Base-by-base conservation (phyloP, 345 rosid species). In the Lepidium didymum region DNA sequence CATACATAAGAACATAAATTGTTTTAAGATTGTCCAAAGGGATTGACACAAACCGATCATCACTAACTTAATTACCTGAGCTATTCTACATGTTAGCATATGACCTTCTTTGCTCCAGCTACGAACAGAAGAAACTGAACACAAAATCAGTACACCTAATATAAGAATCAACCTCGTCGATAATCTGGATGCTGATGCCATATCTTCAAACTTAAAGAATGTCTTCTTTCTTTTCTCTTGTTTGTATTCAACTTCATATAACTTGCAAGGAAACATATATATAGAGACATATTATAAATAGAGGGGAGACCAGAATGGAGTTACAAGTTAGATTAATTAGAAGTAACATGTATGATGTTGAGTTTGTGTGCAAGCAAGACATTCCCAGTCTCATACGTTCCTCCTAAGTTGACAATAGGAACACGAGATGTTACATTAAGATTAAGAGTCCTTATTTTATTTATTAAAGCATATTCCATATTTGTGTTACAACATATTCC, bases 71-170 rank as follows among this genome's bases (percentile, higher is more conserved):
- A n/a, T 67, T 78, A 93, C 97, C 88, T 88, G 94, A 3, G 98
- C 97, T 35, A 93, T 87, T 72, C 87, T 82, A 65, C 97, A 93
- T 31, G 96, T 88, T 76, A 88, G 81, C 19, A 83, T 35, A 70
- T 93, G 98, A 63, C 97, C 98, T 78, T 93, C 98, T 77, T 88
- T 93, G 77, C 98, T 87, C 98, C 98, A 93, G 14, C 90, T 77
- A 6, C 41, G 69, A 38, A 84, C 81, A 33, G 72, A 78, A 10
- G 86, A 77, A 56, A 75, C 56, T 7, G 78, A 68, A 62, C 72
- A 54, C 46, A 56, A 70, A 70, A 77, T 75, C 74, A 85, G 35
- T 15, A 57, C 44, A 40, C 74, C 40, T 21, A 77, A 64, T 56
- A 73, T 34, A 56, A 80, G 47, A 67, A 79, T 64, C 57, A 56